Evolutionary conservation across 1,139 yeast genomes (phyloP).

Genomic region (Kluyveromyces sp.): DNA sequence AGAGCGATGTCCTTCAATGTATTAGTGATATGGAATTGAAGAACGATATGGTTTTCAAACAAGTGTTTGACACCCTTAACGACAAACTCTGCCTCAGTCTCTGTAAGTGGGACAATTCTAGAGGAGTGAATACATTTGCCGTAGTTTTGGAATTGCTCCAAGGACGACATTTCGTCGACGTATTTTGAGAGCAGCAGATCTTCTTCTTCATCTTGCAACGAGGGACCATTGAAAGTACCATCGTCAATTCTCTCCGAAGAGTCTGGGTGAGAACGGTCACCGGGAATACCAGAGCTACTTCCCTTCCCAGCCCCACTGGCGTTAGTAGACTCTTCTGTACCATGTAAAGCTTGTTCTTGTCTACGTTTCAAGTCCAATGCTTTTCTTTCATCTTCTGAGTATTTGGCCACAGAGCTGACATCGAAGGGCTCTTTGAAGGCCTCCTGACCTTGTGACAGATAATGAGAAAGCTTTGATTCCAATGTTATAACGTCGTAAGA

Average conservation of each 20-base stretch:
- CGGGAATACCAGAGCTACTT: not conserved
- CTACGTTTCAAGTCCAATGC: constrained; percentile 42
- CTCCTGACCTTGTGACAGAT: constrained; percentile 56
- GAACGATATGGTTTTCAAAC: constrained; percentile 66
- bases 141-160: constrained; percentile 58
- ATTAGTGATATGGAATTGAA: constrained; percentile 80
- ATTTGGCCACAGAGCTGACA: constrained; percentile 47
- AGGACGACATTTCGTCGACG: constrained; percentile 55
- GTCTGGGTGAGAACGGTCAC: not conserved
- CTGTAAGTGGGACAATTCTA: constrained; percentile 65
- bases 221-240: constrained; percentile 21
- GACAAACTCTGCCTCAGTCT: constrained; percentile 87
- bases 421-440: constrained; percentile 65
- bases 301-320: constrained; percentile 15
- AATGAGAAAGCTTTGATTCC: constrained; percentile 68
- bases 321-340: constrained; percentile 10
- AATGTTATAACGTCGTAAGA: constrained; percentile 68
- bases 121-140: constrained; percentile 77
- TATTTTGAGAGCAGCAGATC: constrained; percentile 51
- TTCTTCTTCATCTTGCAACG: constrained; percentile 24
- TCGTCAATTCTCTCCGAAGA: constrained; percentile 9
- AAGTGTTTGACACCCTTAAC: constrained; percentile 80
- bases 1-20: constrained; percentile 73
- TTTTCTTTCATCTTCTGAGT: constrained; percentile 48
- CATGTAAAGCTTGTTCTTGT: constrained; percentile 33